Percentiles rank a stretch among this genome's conserved stretches.
phyloP scores from a whole-genome alignment of 2,329 filamentous ascomycete species.

The Venturia carpophila region DNA sequence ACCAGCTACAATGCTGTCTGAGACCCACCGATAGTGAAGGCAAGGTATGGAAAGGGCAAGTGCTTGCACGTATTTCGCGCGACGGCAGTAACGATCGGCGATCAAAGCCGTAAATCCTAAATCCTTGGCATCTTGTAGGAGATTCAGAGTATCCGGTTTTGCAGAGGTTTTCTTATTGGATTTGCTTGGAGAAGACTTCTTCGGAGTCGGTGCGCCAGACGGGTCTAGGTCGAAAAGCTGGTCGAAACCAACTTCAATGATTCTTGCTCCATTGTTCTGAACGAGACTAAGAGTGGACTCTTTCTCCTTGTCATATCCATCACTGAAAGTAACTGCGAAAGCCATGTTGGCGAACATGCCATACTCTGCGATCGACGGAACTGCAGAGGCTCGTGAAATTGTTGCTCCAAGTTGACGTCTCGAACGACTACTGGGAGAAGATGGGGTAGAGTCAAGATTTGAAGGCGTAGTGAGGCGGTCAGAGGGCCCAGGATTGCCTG shows the following conservation, averaged over 20 bases:
- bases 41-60: constrained; percentile 84
- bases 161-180: too few relatives aligned
- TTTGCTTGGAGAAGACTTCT: constrained; percentile 10
- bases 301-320: constrained; percentile 48
- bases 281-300: constrained; percentile 56
- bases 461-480: constrained; percentile 18
- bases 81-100: constrained; percentile 76
- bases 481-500: constrained; percentile 25
- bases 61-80: constrained; percentile 89
- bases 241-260: constrained; percentile 71
- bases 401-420: constrained; percentile 31
- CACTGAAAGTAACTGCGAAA: constrained; percentile 71
- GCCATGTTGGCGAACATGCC: constrained; percentile 71
- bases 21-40: constrained; percentile 73
- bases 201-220: constrained; percentile 20
- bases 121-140: constrained; percentile 46
- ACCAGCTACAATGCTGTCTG: constrained; percentile 57
- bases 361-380: constrained; percentile 21
- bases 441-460: constrained; percentile 30
- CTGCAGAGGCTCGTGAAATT: constrained; percentile 16
- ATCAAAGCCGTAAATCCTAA: constrained; percentile 78
- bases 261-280: constrained; percentile 58
- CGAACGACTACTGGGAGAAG: constrained; percentile 43
- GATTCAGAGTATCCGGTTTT: constrained; percentile 34
- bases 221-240: constrained; percentile 60